These are phyloP conservation scores for Bipolaris zeicola DNA, from an alignment of 2,329 filamentous ascomycete genomes.

Conservation along the genomic window DNA sequence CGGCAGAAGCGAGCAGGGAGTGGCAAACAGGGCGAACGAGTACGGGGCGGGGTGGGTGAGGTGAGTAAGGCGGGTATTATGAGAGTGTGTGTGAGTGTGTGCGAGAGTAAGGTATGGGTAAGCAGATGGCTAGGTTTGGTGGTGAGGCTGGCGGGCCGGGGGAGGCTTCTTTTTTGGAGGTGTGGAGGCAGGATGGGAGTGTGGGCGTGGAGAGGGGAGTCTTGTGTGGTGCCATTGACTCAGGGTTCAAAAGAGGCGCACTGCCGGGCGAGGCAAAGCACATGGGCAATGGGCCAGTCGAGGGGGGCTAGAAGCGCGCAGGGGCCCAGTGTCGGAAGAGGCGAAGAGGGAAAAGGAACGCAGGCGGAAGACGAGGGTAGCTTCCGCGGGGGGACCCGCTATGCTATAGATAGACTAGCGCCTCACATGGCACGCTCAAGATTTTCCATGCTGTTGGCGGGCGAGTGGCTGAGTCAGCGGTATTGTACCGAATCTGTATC, in stretches of 20 bases:
- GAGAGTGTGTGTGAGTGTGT: neutral
- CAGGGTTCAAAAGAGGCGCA: conserved; percentile 20
- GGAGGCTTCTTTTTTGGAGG: no score
- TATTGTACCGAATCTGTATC: conserved; percentile 24
- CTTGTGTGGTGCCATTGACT: conserved; percentile 1
- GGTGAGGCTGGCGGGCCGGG: conserved; percentile 14
- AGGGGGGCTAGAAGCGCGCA: conserved; percentile 26
- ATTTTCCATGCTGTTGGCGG: neutral
- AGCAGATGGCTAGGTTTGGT: neutral
- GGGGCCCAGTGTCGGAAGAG: conserved; percentile 21
- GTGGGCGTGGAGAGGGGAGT: no score
- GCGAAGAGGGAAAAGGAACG: conserved; percentile 27
- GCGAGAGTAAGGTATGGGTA: neutral
- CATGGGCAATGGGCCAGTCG: conserved; percentile 5
- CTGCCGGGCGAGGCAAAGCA: conserved; percentile 33
- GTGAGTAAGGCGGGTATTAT: neutral
- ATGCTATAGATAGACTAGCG: neutral
- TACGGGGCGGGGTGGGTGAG: neutral
- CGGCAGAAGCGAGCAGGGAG: conserved; percentile 1
- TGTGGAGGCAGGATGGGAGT: no score
- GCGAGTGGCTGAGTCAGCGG: conserved; percentile 34
- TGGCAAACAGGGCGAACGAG: conserved; percentile 12
- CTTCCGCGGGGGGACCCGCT: conserved; percentile 15
- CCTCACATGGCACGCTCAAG: conserved; percentile 24
- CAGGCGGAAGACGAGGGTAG: conserved; percentile 21